Evolutionary conservation across 1,284 basidiomycete species (phyloP).

Genomic region (Sporisorium sorghi): DNA sequence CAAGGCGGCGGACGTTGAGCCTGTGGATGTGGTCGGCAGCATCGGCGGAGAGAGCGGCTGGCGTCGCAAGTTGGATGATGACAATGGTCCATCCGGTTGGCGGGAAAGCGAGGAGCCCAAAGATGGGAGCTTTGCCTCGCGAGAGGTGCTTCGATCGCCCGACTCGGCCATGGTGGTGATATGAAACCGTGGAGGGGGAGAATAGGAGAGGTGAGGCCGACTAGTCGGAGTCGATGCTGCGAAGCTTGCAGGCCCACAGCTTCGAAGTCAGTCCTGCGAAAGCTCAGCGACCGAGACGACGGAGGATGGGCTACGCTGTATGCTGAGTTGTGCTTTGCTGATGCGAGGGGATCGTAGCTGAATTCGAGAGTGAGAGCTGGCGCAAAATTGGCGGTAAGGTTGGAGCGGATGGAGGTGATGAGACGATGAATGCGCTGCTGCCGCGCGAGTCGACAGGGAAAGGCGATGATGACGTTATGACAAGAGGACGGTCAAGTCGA

Average conservation of each 20-base stretch:
- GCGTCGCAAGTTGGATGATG: slow-evolving; percentile 13
- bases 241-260: neutral
- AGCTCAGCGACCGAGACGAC: neutral
- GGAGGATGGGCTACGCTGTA: neutral
- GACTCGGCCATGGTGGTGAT: slow-evolving; percentile 23
- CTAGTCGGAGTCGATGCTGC: neutral
- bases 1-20: slow-evolving; percentile 12
- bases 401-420: neutral
- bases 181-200: neutral
- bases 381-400: neutral
- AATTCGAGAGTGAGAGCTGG: neutral
- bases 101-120: slow-evolving; percentile 22
- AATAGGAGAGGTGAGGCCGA: neutral
- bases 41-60: slow-evolving; percentile 26
- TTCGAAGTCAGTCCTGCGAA: neutral
- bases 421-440: neutral
- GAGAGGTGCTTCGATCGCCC: neutral
- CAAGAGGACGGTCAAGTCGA: neutral
- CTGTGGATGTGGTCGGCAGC: slow-evolving; percentile 14
- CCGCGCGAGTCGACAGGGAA: neutral
- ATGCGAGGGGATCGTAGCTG: neutral
- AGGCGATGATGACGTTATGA: neutral
- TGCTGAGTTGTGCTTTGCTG: neutral
- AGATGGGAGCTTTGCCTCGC: slow-evolving; percentile 17
- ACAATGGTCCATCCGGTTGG: slow-evolving; percentile 7